Conservation (phyloP, 345 rosid species). For the Clarkia xantiana region DNA sequence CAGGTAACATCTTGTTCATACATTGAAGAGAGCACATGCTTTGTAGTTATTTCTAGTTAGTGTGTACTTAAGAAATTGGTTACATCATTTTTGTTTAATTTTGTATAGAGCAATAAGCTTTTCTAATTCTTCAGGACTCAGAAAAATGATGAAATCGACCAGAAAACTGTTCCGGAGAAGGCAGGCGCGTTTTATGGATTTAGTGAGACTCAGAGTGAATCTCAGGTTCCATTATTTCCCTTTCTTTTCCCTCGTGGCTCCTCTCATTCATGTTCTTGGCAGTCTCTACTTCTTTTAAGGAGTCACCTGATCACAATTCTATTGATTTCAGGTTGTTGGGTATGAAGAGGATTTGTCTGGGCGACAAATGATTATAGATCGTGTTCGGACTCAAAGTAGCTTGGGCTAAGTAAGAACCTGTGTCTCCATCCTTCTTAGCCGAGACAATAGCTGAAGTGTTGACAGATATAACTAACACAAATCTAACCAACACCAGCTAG, state of each 20-base stretch:
- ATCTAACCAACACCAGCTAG: no score
- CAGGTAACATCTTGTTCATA: constrained; percentile 28
- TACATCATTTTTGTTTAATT: no score
- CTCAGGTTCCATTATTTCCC: constrained; percentile 48
- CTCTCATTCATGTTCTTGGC: no score
- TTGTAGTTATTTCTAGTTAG: no score
- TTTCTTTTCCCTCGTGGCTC: neutral
- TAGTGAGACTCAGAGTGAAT: constrained; percentile 94
- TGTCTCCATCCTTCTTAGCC: neutral
- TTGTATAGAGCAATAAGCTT: neutral
- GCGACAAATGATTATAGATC: constrained; percentile 90
- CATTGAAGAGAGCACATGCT: neutral
- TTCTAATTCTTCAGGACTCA: constrained; percentile 21
- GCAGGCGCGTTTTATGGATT: constrained; percentile 41
- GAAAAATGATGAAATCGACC: constrained; percentile 26
- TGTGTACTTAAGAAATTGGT: no score
- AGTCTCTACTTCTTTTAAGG: no score
- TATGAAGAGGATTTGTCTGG: constrained; percentile 96
- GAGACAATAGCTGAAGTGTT: neutral
- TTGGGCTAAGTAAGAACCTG: constrained; percentile 8
- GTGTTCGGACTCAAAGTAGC: constrained; percentile 81
- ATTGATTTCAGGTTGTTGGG: constrained; percentile 53
- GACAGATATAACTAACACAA: neutral
- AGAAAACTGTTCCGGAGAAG: constrained; percentile 21
- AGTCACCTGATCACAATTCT: neutral